Conservation (phyloP, 805 yeast genomes). For the Yamadazyma laniorum region DNA sequence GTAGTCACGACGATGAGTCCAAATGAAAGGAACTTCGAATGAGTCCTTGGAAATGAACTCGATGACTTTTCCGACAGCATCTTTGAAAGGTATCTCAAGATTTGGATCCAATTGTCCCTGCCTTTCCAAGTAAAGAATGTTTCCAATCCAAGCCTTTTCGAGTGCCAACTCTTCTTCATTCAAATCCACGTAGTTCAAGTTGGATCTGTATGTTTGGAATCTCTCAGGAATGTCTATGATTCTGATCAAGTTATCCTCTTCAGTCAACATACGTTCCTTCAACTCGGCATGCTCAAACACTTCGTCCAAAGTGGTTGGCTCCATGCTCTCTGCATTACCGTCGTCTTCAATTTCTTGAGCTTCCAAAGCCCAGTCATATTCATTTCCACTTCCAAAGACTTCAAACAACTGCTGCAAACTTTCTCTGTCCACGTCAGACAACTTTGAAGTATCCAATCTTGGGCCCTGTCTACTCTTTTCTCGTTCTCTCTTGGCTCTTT, state of each 20-base stretch:
- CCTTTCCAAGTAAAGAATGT: conserved; percentile 59
- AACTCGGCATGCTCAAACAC: conserved; percentile 94
- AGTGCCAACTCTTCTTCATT: conserved; percentile 63
- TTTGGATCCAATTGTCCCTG: conserved; percentile 37
- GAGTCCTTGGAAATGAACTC: conserved; percentile 73
- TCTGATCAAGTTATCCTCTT: conserved; percentile 85
- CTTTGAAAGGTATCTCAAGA: conserved; percentile 53
- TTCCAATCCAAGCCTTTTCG: conserved; percentile 83
- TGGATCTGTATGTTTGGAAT: conserved; percentile 72
- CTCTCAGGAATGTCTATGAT: conserved; percentile 90
- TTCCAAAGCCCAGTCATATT: conserved; percentile 97
- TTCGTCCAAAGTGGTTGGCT: conserved; percentile 68
- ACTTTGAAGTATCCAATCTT: conserved; percentile 54
- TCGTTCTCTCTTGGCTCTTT: conserved; percentile 27
- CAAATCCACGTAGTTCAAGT: conserved; percentile 66
- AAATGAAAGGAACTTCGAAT: conserved; percentile 90
- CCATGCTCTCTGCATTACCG: conserved; percentile 52
- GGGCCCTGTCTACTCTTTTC: conserved; percentile 37
- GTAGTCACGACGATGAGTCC: conserved; percentile 93
- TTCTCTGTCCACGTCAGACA: conserved; percentile 76
- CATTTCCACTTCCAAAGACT: conserved; percentile 95
- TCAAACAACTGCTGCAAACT: conserved; percentile 90
- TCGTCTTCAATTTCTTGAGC: conserved; percentile 71
- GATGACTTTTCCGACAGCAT: conserved; percentile 68
- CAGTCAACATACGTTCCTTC: conserved; percentile 86